Base-by-base conservation (phyloP, 2,329 filamentous ascomycete species). In the Neofusicoccum kwambonambiense region DNA sequence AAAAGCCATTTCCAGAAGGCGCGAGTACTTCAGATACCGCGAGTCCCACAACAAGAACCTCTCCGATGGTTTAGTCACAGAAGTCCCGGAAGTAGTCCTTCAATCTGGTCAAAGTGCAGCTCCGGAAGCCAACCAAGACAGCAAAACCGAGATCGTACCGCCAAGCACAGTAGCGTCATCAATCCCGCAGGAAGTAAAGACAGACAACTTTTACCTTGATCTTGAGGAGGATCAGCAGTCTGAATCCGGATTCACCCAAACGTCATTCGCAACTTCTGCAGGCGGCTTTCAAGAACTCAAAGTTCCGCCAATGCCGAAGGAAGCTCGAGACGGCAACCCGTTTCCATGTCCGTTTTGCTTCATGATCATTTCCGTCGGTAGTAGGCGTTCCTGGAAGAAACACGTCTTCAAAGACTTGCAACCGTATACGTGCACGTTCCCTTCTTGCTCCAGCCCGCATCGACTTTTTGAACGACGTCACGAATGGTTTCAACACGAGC, bases 21-120 rank as follows among this genome's bases (percentile, higher is more conserved):
- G 75, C 8, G 72, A 75, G 56, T 74, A 75, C 45, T 67, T 78
- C 2, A 71, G 67, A 4, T 78, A 78, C 58, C 68, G 76, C 4
- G 67, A 76, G 50, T 64, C 68, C 13, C 76, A 78, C 62, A 71
- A 74, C 47, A 41, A 70, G 2, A 76, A 77, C 60, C 64, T 77
- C 13, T 34, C 66, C 0, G 69, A 71, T 60, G 68, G 66, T 7
- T 65, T 69, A 4, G 1, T 2, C 2, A 12, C 22, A 22, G 3
- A 44, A 19, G 13, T 22, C 13, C 5, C 11, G 27, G 15, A 22
- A 22, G 22, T 3, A 22, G 22, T 22, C 22, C 22, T 22, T 3
- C 22, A 22, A 22, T 22, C 9, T 3, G 9, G 17, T 15, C 5
- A 49, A 2, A 27, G 3, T n/a, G 11, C 11, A 15, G 27, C 3